Base-by-base conservation (phyloP, 225 moss, liverwort and hornwort genomes). In the Asterella californica region DNA sequence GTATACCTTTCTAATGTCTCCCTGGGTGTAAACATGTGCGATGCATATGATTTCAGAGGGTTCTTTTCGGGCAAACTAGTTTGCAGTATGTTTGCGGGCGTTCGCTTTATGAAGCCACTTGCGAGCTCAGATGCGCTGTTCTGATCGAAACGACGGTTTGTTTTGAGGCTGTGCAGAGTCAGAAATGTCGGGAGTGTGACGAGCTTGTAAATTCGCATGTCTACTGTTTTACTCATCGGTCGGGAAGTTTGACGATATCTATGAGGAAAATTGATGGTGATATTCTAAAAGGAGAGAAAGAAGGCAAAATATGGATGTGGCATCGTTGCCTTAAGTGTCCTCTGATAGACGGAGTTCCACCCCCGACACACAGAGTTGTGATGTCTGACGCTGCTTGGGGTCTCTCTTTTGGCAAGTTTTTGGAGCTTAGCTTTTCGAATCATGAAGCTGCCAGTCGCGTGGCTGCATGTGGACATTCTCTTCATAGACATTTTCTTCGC, bases 261-360 rank as follows among this genome's bases (percentile, higher is more conserved):
- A 92, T 93, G 30, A 78, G 34, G 85, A 90, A 88, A 66, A 32
- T 88, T 53, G 86, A 86, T 49, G 22, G 74, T n/a, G 87, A 85
- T 9, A 78, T 84, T 59, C 79, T 94, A 80, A 85, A 90, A 54
- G 94, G 96, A 54, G 96, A 96, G 79, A 92, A 85, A 79, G 90
- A 89, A 76, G 96, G 90, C 24, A 94, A 87, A 85, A 91, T 96
- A 79, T 96, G 96, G 96, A 96, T 96, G 96, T 96, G 96, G 96
- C 94, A 94, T 88, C 94, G 96, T 76, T 96, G 96, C 81, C 94
- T 94, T 46, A 88, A 86, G 79, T 96, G 96, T 86, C 90, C 90
- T 66, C 86, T 83, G 25, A 81, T 77, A 48, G 82, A 85, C 78
- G 92, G 91, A 33, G 88, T 94, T 78, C 96, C 96, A 74, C 94